Base-by-base conservation (phyloP, 176 grass and related monocot genomes). In the Lolium multiflorum region DNA sequence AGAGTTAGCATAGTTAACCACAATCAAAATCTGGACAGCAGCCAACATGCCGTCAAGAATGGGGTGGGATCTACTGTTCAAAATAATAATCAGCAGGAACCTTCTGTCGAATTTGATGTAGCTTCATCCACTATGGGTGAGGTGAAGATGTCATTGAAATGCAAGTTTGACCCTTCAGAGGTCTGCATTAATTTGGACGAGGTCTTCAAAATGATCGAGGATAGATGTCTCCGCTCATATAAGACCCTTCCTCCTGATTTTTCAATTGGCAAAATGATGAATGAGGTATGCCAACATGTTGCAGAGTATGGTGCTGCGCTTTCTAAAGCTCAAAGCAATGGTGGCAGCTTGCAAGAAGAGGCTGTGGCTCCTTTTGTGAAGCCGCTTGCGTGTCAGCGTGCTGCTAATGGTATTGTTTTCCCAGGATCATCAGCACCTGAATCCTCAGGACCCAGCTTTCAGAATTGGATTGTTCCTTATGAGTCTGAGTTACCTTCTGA, bases 211-310 rank as follows among this genome's bases (percentile, higher is more conserved):
- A 84, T 81, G 65, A 76, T 90, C 12, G 95, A 97, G 79, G 63
- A 95, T 69, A 92, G 81, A 71, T 93, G 75, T 70, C 76, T 89
- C 37, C 83, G 39, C 66, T 93, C 92, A 10, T 93, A 88, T 65
- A 97, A 90, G 63, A 31, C 88, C 41, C 56, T 90, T 14, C 84
- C 83, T 76, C 76, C 95, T 11, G 68, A 83, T 58, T 91, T 97
- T 86, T 95, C 92, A 80, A 78, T 97, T 74, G 71, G 82, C 73
- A 88, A 84, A 49, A 51, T 98, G 25, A 84, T 95, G 91, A 95
- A 88, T 76, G 85, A 92, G 69, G 83, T 98, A 84, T 98, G 95
- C 65, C 70, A 95, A 81, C 81, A 20, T 75, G 83, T 90, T 86
- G 72, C 72, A 22, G 71, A 95, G 13, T 56, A 84, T 37, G 76